Base-by-base conservation (phyloP, 2,329 filamentous ascomycete species). In the Aspergillus sclerotialis region DNA sequence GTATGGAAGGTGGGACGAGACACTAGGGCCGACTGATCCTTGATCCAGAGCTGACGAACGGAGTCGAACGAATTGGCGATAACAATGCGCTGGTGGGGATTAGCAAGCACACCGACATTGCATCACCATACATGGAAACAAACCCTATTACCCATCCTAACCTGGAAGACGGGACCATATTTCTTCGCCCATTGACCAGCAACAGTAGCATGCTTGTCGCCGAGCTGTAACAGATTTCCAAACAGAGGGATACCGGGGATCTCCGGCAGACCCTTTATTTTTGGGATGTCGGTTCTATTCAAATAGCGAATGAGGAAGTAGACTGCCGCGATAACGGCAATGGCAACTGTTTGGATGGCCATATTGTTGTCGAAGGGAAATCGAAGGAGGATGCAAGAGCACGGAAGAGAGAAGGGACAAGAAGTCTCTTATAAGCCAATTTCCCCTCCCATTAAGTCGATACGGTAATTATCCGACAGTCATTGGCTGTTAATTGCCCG, bases 31-130 rank as follows among this genome's bases (percentile, higher is more conserved):
- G 83, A 84, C 49, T 88, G 84, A 48, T 90, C 80, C 7, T 78
- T 82, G 55, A 88, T 82, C 80, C 84, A 89, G 14, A 90, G 68
- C 44, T 67, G 70, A 35, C 75, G 78, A 21, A 89, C 82, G 0
- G 81, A 75, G 13, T 85, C 80, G 49, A 86, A 89, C 1, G 76
- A 80, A 49, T 90, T 90, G 42, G 82, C 84, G 50, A 87, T 87
- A 19, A 90, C 69, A 40, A 89, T 80, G 38, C 82, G 73, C 68
- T 80, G 13, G 13, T 11, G 4, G n/a, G 17, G 7, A 10, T 33
- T n/a, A 33, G 31, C 10, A 10, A 23, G 10, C 6, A 6, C 7
- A 33, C 7, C 26, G 5, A 21, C 2, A 15, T 13, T 5, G 4
- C 14, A 8, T 24, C 12, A 13, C 21, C 21, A 12, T 10, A n/a